These are phyloP conservation scores for Cryphonectria carpinicola DNA, from an alignment of 2,329 filamentous ascomycete genomes.

Conservation along the genomic window DNA sequence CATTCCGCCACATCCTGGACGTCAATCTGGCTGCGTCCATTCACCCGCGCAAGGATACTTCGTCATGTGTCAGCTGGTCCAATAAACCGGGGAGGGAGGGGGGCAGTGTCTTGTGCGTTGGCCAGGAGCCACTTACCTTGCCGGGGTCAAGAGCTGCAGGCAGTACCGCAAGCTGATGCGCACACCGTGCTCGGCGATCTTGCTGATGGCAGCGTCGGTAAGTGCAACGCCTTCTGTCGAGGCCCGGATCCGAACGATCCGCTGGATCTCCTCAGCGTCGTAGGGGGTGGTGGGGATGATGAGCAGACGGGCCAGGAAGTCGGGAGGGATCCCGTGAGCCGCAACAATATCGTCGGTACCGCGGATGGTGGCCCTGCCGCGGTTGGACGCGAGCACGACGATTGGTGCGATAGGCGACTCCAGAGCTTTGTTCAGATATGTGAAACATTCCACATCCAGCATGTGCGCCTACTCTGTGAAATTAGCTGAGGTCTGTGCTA, in stretches of 20 bases:
- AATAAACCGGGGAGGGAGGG: slow-evolving; percentile 35
- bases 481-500: slow-evolving; percentile 29
- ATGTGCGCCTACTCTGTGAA: slow-evolving; percentile 79
- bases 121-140: slow-evolving; percentile 57
- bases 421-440: slow-evolving; percentile 96
- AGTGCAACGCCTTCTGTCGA: slow-evolving; percentile 81
- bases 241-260: slow-evolving; percentile 84
- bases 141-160: slow-evolving; percentile 85
- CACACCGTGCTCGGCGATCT: slow-evolving; percentile 83
- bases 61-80: slow-evolving; percentile 40
- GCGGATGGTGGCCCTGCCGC: slow-evolving; percentile 89
- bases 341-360: slow-evolving; percentile 82
- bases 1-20: slow-evolving; percentile 78
- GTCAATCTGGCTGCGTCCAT: slow-evolving; percentile 76
- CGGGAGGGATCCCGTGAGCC: slow-evolving; percentile 90
- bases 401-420: slow-evolving; percentile 95
- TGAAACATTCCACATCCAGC: slow-evolving; percentile 99
- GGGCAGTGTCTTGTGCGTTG: slow-evolving; percentile 23
- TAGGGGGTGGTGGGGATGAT: slow-evolving; percentile 96
- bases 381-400: slow-evolving; percentile 95
- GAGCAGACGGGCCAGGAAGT: slow-evolving; percentile 90
- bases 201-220: slow-evolving; percentile 81
- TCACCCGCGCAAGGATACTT: slow-evolving; percentile 86
- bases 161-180: slow-evolving; percentile 91
- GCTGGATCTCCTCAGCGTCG: slow-evolving; percentile 84